phyloP scores from a whole-genome alignment of 352 stramenopile genomes.

The Phytophthora kernoviae region DNA sequence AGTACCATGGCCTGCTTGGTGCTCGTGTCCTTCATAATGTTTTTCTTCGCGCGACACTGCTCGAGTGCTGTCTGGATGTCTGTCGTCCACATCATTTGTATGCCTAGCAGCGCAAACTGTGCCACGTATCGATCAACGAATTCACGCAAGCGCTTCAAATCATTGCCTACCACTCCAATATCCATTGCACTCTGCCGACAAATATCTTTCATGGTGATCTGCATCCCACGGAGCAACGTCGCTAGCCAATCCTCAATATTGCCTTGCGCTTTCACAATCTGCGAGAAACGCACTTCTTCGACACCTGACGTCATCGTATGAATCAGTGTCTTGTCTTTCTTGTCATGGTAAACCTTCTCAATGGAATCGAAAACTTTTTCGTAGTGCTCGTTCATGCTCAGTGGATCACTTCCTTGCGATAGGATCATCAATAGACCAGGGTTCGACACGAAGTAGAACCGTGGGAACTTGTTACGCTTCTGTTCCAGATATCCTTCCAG shows the following conservation, averaged over 20 bases:
- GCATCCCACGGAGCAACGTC: slow-evolving; percentile 94
- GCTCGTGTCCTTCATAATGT: slow-evolving; percentile 97
- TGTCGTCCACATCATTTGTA: slow-evolving; percentile 97
- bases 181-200: slow-evolving; percentile 93
- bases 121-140: slow-evolving; percentile 96
- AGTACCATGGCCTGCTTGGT: slow-evolving; percentile 94
- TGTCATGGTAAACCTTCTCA: slow-evolving; percentile 97
- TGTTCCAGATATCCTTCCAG: slow-evolving; percentile 98
- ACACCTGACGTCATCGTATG: slow-evolving; percentile 94
- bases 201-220: slow-evolving; percentile 98
- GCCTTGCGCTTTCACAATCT: slow-evolving; percentile 94
- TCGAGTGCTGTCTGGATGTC: slow-evolving; percentile 96
- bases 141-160: slow-evolving; percentile 91
- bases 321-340: slow-evolving; percentile 98
- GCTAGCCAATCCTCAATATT: slow-evolving; percentile 99
- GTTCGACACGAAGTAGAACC: slow-evolving; percentile 99
- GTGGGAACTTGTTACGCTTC: slow-evolving; percentile 98
- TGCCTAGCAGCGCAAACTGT: slow-evolving; percentile 95
- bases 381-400: slow-evolving; percentile 99
- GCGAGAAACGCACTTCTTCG: slow-evolving; percentile 95
- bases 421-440: slow-evolving; percentile 97
- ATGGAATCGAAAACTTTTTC: slow-evolving; percentile 99
- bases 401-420: slow-evolving; percentile 96
- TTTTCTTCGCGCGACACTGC: slow-evolving; percentile 96
- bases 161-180: slow-evolving; percentile 91